Conservation (phyloP, 148 eudicot genomes). For the Heliosperma pusillum region DNA sequence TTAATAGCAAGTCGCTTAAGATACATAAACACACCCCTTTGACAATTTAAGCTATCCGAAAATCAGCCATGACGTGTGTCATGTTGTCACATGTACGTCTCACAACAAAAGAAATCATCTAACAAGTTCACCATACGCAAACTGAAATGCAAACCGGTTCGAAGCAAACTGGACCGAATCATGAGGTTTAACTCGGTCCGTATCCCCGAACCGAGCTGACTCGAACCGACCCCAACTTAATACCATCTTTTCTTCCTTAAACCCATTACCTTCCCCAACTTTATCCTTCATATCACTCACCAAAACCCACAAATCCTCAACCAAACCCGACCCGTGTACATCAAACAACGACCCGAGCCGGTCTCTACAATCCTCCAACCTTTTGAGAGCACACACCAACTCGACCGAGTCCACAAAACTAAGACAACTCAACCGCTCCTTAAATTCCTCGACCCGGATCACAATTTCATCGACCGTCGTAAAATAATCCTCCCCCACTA, state of each 20-base stretch:
- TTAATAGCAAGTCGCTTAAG: too few relatives aligned
- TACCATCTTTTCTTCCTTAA: slow-evolving; percentile 40
- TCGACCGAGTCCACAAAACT: slow-evolving; percentile 79
- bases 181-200: slow-evolving; percentile 26
- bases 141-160: slow-evolving; percentile 37
- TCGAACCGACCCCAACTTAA: slow-evolving; percentile 40
- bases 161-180: slow-evolving; percentile 61
- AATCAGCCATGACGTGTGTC: neutral
- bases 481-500: slow-evolving; percentile 48
- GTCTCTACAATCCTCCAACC: slow-evolving; percentile 58
- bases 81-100: neutral
- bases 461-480: slow-evolving; percentile 48
- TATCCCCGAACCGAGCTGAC: slow-evolving; percentile 62
- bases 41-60: neutral
- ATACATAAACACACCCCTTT: too few relatives aligned
- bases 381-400: slow-evolving; percentile 47
- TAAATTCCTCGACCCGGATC: slow-evolving; percentile 60
- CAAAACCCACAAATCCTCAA: slow-evolving; percentile 51
- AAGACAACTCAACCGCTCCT: slow-evolving; percentile 50
- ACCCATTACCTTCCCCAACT: slow-evolving; percentile 35
- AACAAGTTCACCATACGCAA: slow-evolving; percentile 35
- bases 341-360: slow-evolving; percentile 30
- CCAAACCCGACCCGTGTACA: slow-evolving; percentile 33
- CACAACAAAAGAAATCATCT: slow-evolving; percentile 7
- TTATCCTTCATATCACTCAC: slow-evolving; percentile 46